Conservation (phyloP, 202 grass and related monocot species). For the Schoenoplectus triqueter region DNA sequence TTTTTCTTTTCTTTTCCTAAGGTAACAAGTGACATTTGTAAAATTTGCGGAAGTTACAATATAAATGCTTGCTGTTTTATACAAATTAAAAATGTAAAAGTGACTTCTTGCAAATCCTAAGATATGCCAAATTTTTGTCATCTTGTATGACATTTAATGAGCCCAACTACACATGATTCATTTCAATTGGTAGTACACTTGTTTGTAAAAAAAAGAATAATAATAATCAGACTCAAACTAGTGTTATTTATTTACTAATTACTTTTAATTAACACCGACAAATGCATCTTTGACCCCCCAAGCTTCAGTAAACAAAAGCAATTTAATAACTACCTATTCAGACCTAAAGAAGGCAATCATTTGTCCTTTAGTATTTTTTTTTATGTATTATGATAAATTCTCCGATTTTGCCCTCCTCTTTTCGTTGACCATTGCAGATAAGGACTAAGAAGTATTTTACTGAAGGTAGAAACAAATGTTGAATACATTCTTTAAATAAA, state of each 20-base stretch:
- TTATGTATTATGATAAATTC: not conserved
- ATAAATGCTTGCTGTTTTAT: not conserved
- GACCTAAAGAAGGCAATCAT: slow-evolving; percentile 4
- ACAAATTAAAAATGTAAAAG: not conserved
- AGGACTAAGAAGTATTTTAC: not conserved
- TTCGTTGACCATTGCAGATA: not conserved
- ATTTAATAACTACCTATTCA: not conserved
- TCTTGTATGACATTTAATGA: slow-evolving; percentile 29
- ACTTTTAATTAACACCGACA: not conserved
- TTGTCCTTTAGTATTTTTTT: not conserved
- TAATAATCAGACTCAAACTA: no score
- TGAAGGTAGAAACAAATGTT: not conserved
- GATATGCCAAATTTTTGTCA: slow-evolving; percentile 26
- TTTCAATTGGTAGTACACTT: not conserved
- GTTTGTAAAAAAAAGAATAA: not conserved
- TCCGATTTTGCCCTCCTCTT: not conserved
- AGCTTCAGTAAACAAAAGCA: not conserved
- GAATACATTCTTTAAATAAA: not conserved
- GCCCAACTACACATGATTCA: slow-evolving; percentile 29
- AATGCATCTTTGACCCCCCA: slow-evolving; percentile 22
- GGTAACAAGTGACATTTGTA: not conserved
- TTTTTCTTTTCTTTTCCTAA: not conserved
- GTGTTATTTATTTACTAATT: no score
- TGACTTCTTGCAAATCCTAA: slow-evolving; percentile 11
- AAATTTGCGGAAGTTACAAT: not conserved